Evolutionary conservation across 306 rosid genomes (phyloP).

Genomic region (Quercus agrifolia): DNA sequence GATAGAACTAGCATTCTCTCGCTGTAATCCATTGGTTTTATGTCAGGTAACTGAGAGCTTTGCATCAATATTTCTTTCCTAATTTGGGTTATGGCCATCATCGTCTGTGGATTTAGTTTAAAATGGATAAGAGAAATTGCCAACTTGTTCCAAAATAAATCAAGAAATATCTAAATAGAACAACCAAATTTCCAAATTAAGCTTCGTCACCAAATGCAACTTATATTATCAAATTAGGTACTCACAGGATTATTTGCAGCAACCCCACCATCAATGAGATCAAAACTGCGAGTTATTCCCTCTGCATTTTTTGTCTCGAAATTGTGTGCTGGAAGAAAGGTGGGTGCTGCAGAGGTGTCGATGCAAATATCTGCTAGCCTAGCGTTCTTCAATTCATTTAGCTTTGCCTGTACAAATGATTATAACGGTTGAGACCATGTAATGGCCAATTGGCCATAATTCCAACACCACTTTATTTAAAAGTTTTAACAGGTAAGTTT

Average conservation of each 20-base stretch:
- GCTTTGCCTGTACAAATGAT: slow-evolving; percentile 30
- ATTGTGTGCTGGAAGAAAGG: slow-evolving; percentile 38
- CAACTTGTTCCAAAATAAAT: not conserved
- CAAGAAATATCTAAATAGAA: not conserved
- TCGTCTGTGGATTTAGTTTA: slow-evolving; percentile 9
- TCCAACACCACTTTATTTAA: too few species aligned
- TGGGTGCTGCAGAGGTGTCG: slow-evolving; percentile 46
- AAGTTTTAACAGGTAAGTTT: too few species aligned
- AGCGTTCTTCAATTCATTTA: slow-evolving; percentile 26
- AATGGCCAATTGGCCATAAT: not conserved
- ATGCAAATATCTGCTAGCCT: slow-evolving; percentile 39
- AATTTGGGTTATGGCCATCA: slow-evolving; percentile 39
- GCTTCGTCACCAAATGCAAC: not conserved
- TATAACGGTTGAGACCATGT: not conserved
- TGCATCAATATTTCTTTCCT: slow-evolving; percentile 14
- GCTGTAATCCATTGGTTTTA: slow-evolving; percentile 8
- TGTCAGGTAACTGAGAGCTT: not conserved
- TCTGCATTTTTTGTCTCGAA: slow-evolving; percentile 18
- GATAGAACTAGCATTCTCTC: slow-evolving; percentile 33
- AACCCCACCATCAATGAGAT: slow-evolving; percentile 41
- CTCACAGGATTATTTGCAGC: slow-evolving; percentile 50
- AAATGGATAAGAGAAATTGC: not conserved
- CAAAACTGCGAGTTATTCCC: slow-evolving; percentile 20
- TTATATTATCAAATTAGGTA: not conserved
- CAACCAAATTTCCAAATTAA: not conserved